phyloP scores from a whole-genome alignment of 495 filamentous ascomycete genomes.

The Penicillium chermesinum region DNA sequence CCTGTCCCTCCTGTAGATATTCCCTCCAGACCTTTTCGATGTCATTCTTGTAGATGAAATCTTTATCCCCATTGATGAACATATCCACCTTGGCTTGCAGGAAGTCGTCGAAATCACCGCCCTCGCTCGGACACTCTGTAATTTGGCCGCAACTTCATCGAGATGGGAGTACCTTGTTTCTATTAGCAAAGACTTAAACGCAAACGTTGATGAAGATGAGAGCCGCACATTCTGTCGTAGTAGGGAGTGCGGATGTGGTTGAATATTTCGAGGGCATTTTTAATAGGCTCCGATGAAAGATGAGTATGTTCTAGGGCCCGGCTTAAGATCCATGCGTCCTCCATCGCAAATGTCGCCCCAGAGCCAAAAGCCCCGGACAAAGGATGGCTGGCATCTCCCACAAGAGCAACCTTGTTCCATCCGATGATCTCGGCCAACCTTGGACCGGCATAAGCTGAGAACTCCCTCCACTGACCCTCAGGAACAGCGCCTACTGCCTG shows the following conservation, averaged over 20 bases:
- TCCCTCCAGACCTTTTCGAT: slow-evolving; percentile 39
- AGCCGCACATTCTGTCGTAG: slow-evolving; percentile 26
- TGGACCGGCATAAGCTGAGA: slow-evolving; percentile 37
- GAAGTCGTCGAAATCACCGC: slow-evolving; percentile 26
- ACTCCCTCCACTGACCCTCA: slow-evolving; percentile 39
- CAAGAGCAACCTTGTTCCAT: slow-evolving; percentile 43
- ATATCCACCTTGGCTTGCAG: slow-evolving; percentile 26
- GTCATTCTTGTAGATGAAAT: slow-evolving; percentile 44
- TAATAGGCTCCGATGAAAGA: slow-evolving; percentile 12
- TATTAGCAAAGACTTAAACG: not conserved
- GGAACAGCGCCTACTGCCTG: slow-evolving; percentile 31
- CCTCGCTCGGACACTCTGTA: slow-evolving; percentile 16
- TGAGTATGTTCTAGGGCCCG: slow-evolving; percentile 31
- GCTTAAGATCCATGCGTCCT: slow-evolving; percentile 46
- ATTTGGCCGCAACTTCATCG: slow-evolving; percentile 17
- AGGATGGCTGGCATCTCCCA: slow-evolving; percentile 48
- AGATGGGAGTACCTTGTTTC: slow-evolving; percentile 35
- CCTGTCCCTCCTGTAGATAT: not conserved
- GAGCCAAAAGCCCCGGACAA: slow-evolving; percentile 44
- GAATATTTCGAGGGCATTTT: slow-evolving; percentile 37
- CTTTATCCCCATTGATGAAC: slow-evolving; percentile 22
- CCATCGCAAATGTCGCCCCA: slow-evolving; percentile 47
- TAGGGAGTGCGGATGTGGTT: slow-evolving; percentile 41
- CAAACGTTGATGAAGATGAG: not conserved
- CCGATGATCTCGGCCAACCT: slow-evolving; percentile 32